A percentile compares a stretch with the other conserved stretches of the same genome.
phyloP scores from a whole-genome alignment of 371 early-diverging fungal genomes.

The Cokeromyces recurvatus region DNA sequence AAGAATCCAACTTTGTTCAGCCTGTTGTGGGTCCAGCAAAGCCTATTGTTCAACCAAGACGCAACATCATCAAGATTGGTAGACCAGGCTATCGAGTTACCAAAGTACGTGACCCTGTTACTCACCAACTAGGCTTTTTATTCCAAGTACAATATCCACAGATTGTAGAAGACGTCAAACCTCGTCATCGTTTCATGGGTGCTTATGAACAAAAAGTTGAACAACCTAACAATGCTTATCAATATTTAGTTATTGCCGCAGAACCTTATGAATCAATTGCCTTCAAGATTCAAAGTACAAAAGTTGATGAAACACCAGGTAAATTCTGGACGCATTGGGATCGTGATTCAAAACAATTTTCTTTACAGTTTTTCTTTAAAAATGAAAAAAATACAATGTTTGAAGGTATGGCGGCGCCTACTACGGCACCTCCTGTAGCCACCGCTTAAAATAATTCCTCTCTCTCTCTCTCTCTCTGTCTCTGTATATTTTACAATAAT shows the following conservation, averaged over 20 bases:
- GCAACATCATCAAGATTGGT: conserved; percentile 90
- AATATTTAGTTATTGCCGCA: conserved; percentile 93
- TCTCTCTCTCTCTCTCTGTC: too few species aligned
- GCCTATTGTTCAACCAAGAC: conserved; percentile 37
- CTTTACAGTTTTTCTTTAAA: conserved; percentile 84
- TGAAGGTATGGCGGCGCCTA: conserved; percentile 17
- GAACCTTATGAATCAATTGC: conserved; percentile 97
- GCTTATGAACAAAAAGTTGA: conserved; percentile 95
- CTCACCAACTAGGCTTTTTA: conserved; percentile 86
- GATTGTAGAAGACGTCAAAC: conserved; percentile 71
- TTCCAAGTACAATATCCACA: conserved; percentile 95
- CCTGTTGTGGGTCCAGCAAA: conserved; percentile 50
- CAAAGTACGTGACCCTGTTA: conserved; percentile 87
- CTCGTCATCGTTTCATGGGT: conserved; percentile 96
- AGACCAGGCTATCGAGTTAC: conserved; percentile 97
- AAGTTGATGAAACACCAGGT: conserved; percentile 83
- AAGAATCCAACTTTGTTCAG: conserved; percentile 57
- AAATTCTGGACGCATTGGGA: conserved; percentile 95
- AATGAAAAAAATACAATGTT: conserved; percentile 24
- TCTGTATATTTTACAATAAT: not conserved
- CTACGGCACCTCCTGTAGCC: conserved; percentile 14
- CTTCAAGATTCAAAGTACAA: conserved; percentile 91
- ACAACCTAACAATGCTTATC: conserved; percentile 82
- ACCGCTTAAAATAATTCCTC: conserved; percentile 10
- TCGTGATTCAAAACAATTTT: conserved; percentile 81